Evolutionary conservation across 805 yeast species (phyloP).

Genomic region (Candida parachauliodes): DNA sequence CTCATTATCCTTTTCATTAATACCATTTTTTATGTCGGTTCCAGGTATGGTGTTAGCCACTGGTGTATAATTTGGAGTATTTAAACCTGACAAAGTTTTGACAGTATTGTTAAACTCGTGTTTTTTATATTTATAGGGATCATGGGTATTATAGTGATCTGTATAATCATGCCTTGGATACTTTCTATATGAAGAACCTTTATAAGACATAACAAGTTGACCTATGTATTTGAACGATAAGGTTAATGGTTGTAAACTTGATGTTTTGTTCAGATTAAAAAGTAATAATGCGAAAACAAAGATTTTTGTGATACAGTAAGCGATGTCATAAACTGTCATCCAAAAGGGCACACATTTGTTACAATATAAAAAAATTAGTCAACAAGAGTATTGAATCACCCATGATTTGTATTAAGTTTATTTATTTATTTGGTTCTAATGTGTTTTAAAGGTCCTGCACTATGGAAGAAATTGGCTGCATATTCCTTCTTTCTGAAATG

Average conservation of each 20-base stretch:
- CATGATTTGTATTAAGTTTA: no score
- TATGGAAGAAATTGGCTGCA: slow-evolving; percentile 66
- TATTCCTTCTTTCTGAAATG: slow-evolving; percentile 73
- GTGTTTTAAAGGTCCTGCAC: slow-evolving; percentile 68
- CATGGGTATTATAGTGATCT: neutral
- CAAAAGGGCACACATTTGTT: no score
- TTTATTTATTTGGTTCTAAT: slow-evolving; percentile 66
- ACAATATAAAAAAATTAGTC: no score
- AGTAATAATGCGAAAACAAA: no score
- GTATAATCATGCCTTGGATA: slow-evolving; percentile 3
- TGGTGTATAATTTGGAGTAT: slow-evolving; percentile 3
- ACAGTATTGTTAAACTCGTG: neutral
- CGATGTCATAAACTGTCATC: no score
- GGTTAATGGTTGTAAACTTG: no score
- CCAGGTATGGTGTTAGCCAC: slow-evolving; percentile 16
- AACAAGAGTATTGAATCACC: no score
- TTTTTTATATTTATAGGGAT: neutral
- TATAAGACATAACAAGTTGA: slow-evolving; percentile 6
- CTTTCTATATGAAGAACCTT: slow-evolving; percentile 4
- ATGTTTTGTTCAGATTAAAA: no score
- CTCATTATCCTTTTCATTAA: slow-evolving; percentile 26
- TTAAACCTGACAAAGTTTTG: slow-evolving; percentile 4
- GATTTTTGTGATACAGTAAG: no score
- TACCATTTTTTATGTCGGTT: slow-evolving; percentile 30
- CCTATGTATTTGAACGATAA: no score